Base-by-base conservation (phyloP, 1,284 basidiomycete species). In the Rhodotorula glutinis region DNA sequence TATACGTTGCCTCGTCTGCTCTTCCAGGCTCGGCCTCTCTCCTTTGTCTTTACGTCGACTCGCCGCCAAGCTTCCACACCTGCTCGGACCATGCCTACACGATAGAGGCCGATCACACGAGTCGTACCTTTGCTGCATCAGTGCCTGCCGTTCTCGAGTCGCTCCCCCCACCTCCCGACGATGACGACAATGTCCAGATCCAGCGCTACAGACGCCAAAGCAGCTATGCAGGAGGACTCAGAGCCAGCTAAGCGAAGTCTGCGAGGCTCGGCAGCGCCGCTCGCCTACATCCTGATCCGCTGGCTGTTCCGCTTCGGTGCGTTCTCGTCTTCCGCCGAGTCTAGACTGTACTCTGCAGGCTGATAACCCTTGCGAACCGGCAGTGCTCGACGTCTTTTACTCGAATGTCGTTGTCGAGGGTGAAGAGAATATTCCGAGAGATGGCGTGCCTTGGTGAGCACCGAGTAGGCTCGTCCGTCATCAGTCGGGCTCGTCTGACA, bases 361-460 rank as follows among this genome's bases (percentile, higher is more conserved):
- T 43, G 25, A 3, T 52, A 38, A 38, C 80, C 89, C 30, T 90
- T 84, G 84, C 73, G 87, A 90, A 72, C 19, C 11, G 1, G 8
- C 44, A 57, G 88, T 90, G 2, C 84, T 92, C 74, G 89, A 89
- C 77, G 89, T 91, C 70, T 92, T 92, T 80, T 92, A 92, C 78
- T 89, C 89, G 3, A 85, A 87, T 16, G 90, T 92, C 63, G 88
- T 92, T n/a, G 84, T 92, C 25, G 90, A 92, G 78, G 89, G 89
- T 75, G 81, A 82, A 2, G 81, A 89, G 55, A 79, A 85, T 54
- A 86, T 92, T 61, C 88, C 89, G 29, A 78, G 81, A 70, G 85
- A 84, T 30, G 90, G 90, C 5, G 80, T 82, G 62, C 87, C 90
- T 72, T 90, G 88, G 88, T 89, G 73, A 73, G 82, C 74, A 13